phyloP scores from a whole-genome alignment of 495 filamentous ascomycete species.

The Tirmania nivea region DNA sequence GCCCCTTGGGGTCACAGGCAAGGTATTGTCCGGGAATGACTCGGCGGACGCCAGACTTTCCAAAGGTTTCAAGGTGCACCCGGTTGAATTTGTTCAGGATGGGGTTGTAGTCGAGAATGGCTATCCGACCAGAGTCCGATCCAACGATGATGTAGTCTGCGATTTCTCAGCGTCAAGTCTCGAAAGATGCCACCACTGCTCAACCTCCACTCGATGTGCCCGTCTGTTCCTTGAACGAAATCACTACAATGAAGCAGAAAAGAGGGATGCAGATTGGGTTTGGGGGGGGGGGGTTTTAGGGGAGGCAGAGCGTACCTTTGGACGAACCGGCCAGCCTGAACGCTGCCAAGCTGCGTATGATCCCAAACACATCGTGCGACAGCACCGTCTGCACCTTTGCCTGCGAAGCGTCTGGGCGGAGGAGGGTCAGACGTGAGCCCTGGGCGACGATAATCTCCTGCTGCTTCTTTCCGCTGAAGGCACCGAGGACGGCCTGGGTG shows the following conservation, averaged over 20 bases:
- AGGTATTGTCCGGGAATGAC: constrained; percentile 91
- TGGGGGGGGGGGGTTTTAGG: not conserved
- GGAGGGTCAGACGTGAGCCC: constrained; percentile 68
- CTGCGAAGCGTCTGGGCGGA: constrained; percentile 63
- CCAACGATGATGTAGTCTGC: constrained; percentile 91
- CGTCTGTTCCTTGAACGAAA: constrained; percentile 20
- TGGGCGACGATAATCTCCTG: constrained; percentile 93
- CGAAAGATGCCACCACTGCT: constrained; percentile 6
- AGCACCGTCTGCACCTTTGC: constrained; percentile 68
- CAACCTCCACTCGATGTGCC: not conserved
- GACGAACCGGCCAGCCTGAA: constrained; percentile 82
- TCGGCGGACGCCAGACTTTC: constrained; percentile 85
- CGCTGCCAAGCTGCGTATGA: constrained; percentile 65
- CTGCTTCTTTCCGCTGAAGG: constrained; percentile 84
- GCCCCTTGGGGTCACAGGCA: constrained; percentile 80
- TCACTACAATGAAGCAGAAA: constrained; percentile 73
- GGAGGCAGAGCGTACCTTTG: constrained; percentile 57
- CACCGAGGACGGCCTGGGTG: constrained; percentile 73
- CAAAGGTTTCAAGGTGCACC: constrained; percentile 89
- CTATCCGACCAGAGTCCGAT: constrained; percentile 85
- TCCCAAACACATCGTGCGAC: constrained; percentile 86
- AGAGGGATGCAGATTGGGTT: constrained; percentile 19
- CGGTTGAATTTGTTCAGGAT: constrained; percentile 71
- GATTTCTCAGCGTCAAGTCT: constrained; percentile 28
- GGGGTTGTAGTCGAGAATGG: constrained; percentile 78